Conservation (phyloP, 768 basidiomycete genomes). For the Rhodosporidiobolus sp. region DNA sequence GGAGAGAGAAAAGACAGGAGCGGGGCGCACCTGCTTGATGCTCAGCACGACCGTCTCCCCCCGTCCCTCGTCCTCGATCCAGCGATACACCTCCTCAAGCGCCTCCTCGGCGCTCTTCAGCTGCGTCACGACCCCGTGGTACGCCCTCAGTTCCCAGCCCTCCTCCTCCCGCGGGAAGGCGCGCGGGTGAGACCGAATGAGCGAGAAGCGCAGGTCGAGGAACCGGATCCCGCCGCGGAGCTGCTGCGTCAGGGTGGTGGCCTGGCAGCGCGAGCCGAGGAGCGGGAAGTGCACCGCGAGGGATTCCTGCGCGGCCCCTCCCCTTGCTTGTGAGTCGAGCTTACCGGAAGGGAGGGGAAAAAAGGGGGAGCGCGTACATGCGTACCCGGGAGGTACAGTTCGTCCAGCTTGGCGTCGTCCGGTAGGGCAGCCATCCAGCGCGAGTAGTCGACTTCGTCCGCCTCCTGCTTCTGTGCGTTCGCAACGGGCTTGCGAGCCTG, state of each 20-base stretch:
- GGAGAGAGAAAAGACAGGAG: neutral
- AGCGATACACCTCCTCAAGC: slow-evolving; percentile 6
- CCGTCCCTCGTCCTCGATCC: neutral
- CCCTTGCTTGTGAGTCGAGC: no score
- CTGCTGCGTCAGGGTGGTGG: neutral
- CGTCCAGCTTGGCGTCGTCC: slow-evolving; percentile 1
- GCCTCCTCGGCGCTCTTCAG: neutral
- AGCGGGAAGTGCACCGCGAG: slow-evolving; percentile 12
- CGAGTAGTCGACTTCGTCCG: neutral
- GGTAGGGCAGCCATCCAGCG: slow-evolving; percentile 6
- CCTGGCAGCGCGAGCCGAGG: slow-evolving; percentile 8
- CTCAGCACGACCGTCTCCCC: neutral
- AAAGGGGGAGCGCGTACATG: neutral
- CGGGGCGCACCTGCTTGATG: slow-evolving; percentile 13
- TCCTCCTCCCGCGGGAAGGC: neutral
- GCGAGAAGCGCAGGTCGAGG: slow-evolving; percentile 17
- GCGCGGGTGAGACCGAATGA: neutral
- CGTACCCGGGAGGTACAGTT: slow-evolving; percentile 8
- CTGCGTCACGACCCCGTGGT: slow-evolving; percentile 7
- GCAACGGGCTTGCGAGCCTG: no score
- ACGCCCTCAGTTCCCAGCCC: slow-evolving; percentile 6
- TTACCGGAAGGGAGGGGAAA: neutral
- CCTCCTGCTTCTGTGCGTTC: neutral
- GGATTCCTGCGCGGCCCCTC: slow-evolving; percentile 1
- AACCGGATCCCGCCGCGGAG: slow-evolving; percentile 4